Evolutionary conservation across 2,329 filamentous ascomycete species (phyloP).

Genomic region (Pseudocercospora crystallina): DNA sequence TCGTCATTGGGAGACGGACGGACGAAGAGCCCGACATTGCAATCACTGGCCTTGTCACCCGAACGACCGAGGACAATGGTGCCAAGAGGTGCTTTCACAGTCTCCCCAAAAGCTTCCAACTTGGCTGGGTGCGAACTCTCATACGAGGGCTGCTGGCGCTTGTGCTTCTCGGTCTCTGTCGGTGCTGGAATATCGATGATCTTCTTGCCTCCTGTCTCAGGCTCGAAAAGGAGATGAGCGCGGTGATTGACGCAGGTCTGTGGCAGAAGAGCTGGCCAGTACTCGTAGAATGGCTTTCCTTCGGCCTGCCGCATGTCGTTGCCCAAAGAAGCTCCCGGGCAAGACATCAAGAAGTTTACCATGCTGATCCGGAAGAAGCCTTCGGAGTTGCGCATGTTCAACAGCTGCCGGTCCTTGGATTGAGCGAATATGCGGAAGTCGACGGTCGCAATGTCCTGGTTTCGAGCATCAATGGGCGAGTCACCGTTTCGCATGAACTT

Average conservation of each 20-base stretch:
- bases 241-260: conserved; percentile 16
- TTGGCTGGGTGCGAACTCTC: conserved; percentile 29
- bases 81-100: conserved; percentile 36
- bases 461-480: conserved; percentile 17
- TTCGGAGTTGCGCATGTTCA: conserved; percentile 13
- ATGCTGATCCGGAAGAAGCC: conserved; percentile 21
- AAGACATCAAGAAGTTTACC: conserved; percentile 22
- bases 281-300: conserved; percentile 20
- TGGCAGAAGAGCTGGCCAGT: conserved; percentile 19
- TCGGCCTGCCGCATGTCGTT: conserved; percentile 19
- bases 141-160: conserved; percentile 27
- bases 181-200: conserved; percentile 19
- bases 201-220: conserved; percentile 14
- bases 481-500: conserved; percentile 20
- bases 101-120: conserved; percentile 31
- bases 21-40: conserved; percentile 41
- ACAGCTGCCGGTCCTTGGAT: conserved; percentile 15
- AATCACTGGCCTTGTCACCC: conserved; percentile 32
- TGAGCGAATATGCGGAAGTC: conserved; percentile 23
- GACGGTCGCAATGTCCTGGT: conserved; percentile 23
- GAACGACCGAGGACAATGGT: conserved; percentile 28
- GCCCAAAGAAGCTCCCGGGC: conserved; percentile 18
- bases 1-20: conserved; percentile 22
- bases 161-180: conserved; percentile 14
- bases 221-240: conserved; percentile 14